phyloP scores from a whole-genome alignment of 139 green algal genomes.

The Coelastrella sp. region DNA sequence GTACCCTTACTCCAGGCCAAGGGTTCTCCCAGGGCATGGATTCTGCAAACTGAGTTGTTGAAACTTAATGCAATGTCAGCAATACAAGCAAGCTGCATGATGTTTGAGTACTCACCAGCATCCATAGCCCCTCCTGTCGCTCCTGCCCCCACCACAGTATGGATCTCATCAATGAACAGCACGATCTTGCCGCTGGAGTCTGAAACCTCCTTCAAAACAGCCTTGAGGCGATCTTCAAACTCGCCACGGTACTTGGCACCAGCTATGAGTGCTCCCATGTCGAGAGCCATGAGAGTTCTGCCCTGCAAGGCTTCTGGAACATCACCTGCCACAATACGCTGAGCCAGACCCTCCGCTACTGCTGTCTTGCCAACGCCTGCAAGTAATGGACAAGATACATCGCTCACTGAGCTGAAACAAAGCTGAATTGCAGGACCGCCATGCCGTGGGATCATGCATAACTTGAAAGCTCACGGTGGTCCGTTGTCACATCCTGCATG shows the following conservation, averaged over 20 bases:
- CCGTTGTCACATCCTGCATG: too few relatives aligned
- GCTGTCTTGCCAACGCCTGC: constrained; percentile 88
- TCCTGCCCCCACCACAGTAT: constrained; percentile 90
- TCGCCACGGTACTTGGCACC: constrained; percentile 98
- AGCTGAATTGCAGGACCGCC: too few relatives aligned
- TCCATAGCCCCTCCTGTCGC: constrained; percentile 92
- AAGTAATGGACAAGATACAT: not conserved
- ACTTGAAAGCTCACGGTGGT: too few relatives aligned
- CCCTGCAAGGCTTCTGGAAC: constrained; percentile 90
- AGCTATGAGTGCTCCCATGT: constrained; percentile 96
- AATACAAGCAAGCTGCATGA: not conserved
- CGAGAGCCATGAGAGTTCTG: constrained; percentile 89
- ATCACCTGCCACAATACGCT: constrained; percentile 96
- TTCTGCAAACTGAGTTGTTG: too few relatives aligned
- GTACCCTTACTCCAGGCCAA: too few relatives aligned
- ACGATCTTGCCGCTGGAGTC: constrained; percentile 90
- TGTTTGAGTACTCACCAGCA: constrained; percentile 59
- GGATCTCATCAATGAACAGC: constrained; percentile 99
- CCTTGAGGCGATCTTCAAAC: constrained; percentile 99
- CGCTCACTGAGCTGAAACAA: too few relatives aligned
- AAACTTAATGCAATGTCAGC: not conserved
- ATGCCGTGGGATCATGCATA: too few relatives aligned
- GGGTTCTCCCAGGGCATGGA: too few relatives aligned
- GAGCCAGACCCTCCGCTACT: constrained; percentile 93
- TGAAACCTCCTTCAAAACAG: constrained; percentile 68